Percentiles rank a stretch among this genome's conserved stretches.
Evolutionary conservation across 179 eudicot genomes (phyloP).

Genomic region (Patellifolia procumbens): DNA sequence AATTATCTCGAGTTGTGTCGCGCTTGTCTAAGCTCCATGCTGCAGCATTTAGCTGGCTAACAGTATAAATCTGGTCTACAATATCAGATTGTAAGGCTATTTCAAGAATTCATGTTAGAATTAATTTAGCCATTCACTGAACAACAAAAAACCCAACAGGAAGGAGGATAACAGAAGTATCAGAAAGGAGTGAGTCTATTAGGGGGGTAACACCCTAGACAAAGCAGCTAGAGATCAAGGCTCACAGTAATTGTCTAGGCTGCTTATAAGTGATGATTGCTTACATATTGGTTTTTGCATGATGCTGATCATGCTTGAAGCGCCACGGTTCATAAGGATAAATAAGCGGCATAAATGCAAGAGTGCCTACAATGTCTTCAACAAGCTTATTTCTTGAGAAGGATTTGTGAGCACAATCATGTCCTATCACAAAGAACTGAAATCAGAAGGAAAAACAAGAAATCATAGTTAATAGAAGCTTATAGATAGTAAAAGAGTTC

Average conservation of each 20-base stretch:
- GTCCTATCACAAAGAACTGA: slow-evolving; percentile 94
- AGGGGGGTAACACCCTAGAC: slow-evolving; percentile 1
- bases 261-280: slow-evolving; percentile 37
- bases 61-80: neutral
- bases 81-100: neutral
- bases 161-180: neutral
- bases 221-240: slow-evolving; percentile 10
- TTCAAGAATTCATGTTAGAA: neutral
- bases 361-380: slow-evolving; percentile 93
- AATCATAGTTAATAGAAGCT: slow-evolving; percentile 14
- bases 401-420: slow-evolving; percentile 99
- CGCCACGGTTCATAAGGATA: slow-evolving; percentile 99
- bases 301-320: slow-evolving; percentile 96
- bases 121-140: neutral
- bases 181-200: neutral
- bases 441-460: slow-evolving; percentile 25
- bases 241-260: neutral
- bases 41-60: neutral
- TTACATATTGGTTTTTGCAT: slow-evolving; percentile 95
- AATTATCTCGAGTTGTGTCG: neutral
- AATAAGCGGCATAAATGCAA: slow-evolving; percentile 87
- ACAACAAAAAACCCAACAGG: neutral
- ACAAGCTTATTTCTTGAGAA: slow-evolving; percentile 87
- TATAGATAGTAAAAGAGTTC: neutral
- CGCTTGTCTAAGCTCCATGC: neutral